Base-by-base conservation (phyloP, 2,329 filamentous ascomycete genomes). In the Elsinoe fawcettii region DNA sequence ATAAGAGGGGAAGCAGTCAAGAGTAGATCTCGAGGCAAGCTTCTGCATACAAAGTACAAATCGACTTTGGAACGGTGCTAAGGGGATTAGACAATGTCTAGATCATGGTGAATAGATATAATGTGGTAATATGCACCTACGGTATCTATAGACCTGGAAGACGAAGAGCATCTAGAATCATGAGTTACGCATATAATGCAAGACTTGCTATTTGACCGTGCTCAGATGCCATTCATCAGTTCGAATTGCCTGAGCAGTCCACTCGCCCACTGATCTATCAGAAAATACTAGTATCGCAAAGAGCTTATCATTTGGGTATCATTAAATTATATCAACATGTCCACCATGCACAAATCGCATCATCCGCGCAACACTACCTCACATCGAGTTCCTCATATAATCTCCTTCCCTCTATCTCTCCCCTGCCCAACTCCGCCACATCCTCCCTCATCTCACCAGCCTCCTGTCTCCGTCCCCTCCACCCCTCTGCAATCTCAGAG, bases 401-500 rank as follows among this genome's bases (percentile, higher is more conserved):
- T 2, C 18, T 22, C 36, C 51, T 54, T 18, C 34, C 46, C 46
- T 51, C 43, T 11, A 2, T 23, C 43, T 37, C 18, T 23, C 39
- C 34, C 9, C 5, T 30, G 14, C 7, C 36, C 20, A 22, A 27
- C 51, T 46, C 27, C 34, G 34, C 54, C 59, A 59, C 49, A 32
- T 25, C 30, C 32, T 37, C 43, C 22, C 34, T 51, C 41, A 18
- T n/a, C 51, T 39, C 32, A 12, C 16, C 46, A 18, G 11, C 16
- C 32, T 43, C 36, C 3, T 27, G 11, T 20, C 55, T 23, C 20
- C 34, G 27, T 16, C 27, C 44, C 37, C 32, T 62, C 92, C 92
- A 97, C 70, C 97, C 93, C 63, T 85, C 85, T 55, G 88, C 87
- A 66, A 99, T 95, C 74, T 99, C 93, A 71, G 90, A 92, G 34